Percentiles rank a stretch among this genome's conserved stretches.
Conservation (phyloP, 2,329 filamentous ascomycete species). For the Sporothrix luriei region DNA sequence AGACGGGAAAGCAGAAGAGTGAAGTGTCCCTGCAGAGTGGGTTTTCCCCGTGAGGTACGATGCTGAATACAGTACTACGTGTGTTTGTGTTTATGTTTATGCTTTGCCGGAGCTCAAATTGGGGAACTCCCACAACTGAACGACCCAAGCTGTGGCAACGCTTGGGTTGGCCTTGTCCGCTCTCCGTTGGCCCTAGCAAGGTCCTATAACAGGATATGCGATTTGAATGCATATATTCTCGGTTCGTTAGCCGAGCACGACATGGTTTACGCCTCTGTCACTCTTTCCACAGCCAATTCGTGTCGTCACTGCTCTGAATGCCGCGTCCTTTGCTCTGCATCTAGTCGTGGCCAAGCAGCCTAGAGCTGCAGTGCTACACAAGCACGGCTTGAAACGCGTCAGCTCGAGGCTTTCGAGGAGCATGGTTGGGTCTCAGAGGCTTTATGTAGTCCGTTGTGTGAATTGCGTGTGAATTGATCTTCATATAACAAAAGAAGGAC, state of each 20-base stretch:
- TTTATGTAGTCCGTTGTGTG: neutral
- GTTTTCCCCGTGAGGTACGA: neutral
- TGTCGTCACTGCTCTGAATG: too few species aligned
- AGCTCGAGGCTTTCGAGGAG: neutral
- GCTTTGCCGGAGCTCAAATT: slow-evolving; percentile 27
- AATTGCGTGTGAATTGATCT: neutral
- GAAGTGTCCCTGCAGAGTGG: neutral
- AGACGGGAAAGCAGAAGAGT: neutral
- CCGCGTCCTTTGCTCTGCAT: neutral
- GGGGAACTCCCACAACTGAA: slow-evolving; percentile 26
- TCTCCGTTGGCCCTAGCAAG: neutral
- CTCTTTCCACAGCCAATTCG: neutral
- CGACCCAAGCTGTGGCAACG: slow-evolving; percentile 6
- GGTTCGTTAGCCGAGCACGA: neutral
- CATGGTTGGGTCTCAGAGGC: too few species aligned
- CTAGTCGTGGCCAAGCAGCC: neutral
- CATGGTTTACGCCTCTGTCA: too few species aligned
- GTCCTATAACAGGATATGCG: neutral
- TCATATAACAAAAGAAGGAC: neutral
- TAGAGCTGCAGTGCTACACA: neutral
- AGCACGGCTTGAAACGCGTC: slow-evolving; percentile 9
- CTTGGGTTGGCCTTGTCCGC: neutral
- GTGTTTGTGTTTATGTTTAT: too few species aligned
- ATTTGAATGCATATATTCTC: neutral
- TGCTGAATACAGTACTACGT: neutral